Evolutionary conservation across 164 flowering plant genomes (phyloP).

Genomic region (Dillenia suffruticosa): DNA sequence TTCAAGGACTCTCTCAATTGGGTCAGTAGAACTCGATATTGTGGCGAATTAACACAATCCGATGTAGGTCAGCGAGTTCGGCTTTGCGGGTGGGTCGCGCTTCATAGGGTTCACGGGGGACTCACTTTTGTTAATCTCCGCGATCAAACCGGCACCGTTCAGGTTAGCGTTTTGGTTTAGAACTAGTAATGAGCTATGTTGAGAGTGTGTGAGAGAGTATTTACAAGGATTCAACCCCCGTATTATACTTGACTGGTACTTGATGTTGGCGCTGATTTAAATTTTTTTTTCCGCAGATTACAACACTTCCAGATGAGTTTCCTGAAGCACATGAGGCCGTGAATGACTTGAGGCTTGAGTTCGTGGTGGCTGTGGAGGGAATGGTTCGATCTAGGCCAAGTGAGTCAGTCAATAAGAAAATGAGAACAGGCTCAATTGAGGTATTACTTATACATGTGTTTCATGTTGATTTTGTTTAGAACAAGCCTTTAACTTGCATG

Average conservation of each 20-base stretch:
- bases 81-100: slow-evolving; percentile 96
- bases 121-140: slow-evolving; percentile 85
- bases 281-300: slow-evolving; percentile 34
- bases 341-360: slow-evolving; percentile 79
- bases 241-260: too few species aligned
- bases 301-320: slow-evolving; percentile 75
- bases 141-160: slow-evolving; percentile 86
- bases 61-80: slow-evolving; percentile 77
- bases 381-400: slow-evolving; percentile 66
- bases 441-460: slow-evolving; percentile 19
- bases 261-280: not conserved
- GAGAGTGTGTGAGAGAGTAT: too few species aligned
- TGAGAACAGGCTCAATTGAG: slow-evolving; percentile 89
- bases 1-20: slow-evolving; percentile 47
- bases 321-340: slow-evolving; percentile 69
- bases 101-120: slow-evolving; percentile 87
- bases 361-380: slow-evolving; percentile 84
- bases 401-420: slow-evolving; percentile 72
- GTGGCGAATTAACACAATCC: slow-evolving; percentile 54
- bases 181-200: too few species aligned
- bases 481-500: too few species aligned
- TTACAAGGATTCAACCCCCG: too few species aligned
- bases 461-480: too few species aligned
- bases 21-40: slow-evolving; percentile 58
- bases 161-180: slow-evolving; percentile 29